Evolutionary conservation across 2,329 filamentous ascomycete genomes (phyloP).

Genomic region (Ambrosiella beaveri): DNA sequence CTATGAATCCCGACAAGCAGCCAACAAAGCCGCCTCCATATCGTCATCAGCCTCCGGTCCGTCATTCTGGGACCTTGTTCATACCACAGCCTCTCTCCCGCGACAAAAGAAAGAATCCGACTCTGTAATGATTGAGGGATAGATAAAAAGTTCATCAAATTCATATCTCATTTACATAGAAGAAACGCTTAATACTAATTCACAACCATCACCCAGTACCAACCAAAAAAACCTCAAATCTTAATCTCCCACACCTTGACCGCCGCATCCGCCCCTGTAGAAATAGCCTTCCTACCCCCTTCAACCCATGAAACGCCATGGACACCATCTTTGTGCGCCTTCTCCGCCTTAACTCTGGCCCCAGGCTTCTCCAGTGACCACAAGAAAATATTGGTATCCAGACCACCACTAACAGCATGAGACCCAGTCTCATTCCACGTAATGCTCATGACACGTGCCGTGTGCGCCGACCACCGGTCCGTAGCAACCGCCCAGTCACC

Average conservation of each 20-base stretch:
- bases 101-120: not conserved
- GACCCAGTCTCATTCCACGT: constrained; percentile 65
- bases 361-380: constrained; percentile 80
- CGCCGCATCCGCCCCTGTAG: constrained; percentile 70
- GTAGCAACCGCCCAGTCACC: constrained; percentile 51
- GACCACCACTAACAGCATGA: constrained; percentile 63
- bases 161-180: not conserved
- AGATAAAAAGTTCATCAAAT: not conserved
- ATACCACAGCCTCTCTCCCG: not conserved
- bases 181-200: not conserved
- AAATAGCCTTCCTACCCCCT: constrained; percentile 48
- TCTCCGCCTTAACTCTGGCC: constrained; percentile 63
- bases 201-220: not conserved
- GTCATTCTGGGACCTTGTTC: not conserved
- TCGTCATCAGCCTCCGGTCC: not conserved
- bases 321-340: constrained; percentile 93
- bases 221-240: constrained; percentile 3
- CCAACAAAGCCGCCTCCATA: not conserved
- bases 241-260: constrained; percentile 64
- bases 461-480: constrained; percentile 51
- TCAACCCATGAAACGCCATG: constrained; percentile 70
- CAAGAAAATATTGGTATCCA: constrained; percentile 84
- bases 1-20: not conserved
- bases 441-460: constrained; percentile 38
- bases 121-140: not conserved